A percentile compares a stretch with the other conserved stretches of the same genome.
Conservation (phyloP, 257 asterid genomes). For the Thymus quinquecostatus region DNA sequence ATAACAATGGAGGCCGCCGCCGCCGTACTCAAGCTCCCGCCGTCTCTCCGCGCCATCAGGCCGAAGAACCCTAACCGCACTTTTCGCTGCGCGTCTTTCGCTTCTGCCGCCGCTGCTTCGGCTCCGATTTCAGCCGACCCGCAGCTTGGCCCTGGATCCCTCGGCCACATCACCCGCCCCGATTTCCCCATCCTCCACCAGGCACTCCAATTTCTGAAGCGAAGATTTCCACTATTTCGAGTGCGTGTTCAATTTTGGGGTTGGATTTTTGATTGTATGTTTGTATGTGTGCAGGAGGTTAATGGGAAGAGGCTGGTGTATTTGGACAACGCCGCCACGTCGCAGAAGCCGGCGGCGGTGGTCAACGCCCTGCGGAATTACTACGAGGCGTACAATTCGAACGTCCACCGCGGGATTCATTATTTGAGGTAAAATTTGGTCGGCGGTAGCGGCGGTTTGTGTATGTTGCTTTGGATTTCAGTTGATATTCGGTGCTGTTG, state of each 20-base stretch:
- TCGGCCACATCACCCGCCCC: conserved; percentile 70
- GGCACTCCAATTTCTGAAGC: conserved; percentile 36
- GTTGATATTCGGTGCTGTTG: conserved; percentile 14
- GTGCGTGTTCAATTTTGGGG: too few relatives aligned
- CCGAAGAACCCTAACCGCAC: conserved; percentile 37
- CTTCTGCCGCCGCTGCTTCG: conserved; percentile 52
- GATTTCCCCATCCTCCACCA: conserved; percentile 95
- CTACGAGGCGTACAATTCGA: conserved; percentile 79
- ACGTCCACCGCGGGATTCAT: conserved; percentile 98
- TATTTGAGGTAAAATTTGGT: conserved; percentile 60
- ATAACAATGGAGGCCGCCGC: conserved; percentile 61
- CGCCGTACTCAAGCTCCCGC: conserved; percentile 52
- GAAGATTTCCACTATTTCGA: background rate
- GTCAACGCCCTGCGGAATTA: conserved; percentile 67
- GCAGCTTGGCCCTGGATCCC: conserved; percentile 65
- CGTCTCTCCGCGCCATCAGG: conserved; percentile 47
- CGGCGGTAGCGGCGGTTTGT: conserved; percentile 8
- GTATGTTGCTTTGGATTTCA: background rate
- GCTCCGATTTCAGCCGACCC: conserved; percentile 44
- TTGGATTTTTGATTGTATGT: too few relatives aligned
- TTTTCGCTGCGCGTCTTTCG: conserved; percentile 44
- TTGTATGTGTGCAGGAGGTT: conserved; percentile 60
- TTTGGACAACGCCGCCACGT: conserved; percentile 99
- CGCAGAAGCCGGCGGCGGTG: conserved; percentile 91
- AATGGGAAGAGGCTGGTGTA: conserved; percentile 87